Percentiles rank a stretch among this genome's conserved stretches.
These are phyloP conservation scores for Erigeron philadelphicus DNA, from an alignment of 140 eudicot species.

Conservation along the genomic window DNA sequence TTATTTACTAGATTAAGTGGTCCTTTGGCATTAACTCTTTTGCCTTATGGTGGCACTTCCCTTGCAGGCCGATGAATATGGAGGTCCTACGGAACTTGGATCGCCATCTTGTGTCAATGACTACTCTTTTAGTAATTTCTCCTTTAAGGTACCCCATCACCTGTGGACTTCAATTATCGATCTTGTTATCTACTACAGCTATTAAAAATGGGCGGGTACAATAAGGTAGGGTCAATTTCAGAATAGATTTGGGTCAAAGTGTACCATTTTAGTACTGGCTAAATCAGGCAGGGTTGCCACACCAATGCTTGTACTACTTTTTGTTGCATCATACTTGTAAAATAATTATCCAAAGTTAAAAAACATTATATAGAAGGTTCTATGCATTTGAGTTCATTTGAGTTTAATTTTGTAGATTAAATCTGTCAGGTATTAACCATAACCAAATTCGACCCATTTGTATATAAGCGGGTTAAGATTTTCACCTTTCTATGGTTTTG, in stretches of 20 bases:
- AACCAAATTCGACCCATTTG: not conserved
- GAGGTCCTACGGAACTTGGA: constrained; percentile 64
- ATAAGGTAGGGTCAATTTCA: not conserved
- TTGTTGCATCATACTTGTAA: no score
- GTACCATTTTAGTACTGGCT: no score
- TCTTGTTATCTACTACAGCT: not conserved
- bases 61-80: constrained; percentile 75
- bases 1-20: not conserved
- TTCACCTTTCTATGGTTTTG: not conserved
- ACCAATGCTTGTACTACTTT: not conserved
- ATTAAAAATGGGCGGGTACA: not conserved
- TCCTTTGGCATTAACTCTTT: not conserved
- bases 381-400: not conserved
- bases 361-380: not conserved
- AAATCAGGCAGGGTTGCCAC: not conserved
- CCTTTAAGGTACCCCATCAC: constrained; percentile 66
- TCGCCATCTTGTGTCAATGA: constrained; percentile 57
- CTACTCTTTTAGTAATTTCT: constrained; percentile 93
- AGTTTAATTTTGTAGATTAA: not conserved
- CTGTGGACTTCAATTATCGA: not conserved
- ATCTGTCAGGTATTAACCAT: not conserved
- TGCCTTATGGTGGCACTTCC: constrained; percentile 19
- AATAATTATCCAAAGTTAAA: no score
- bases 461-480: not conserved
- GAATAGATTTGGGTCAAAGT: not conserved